A percentile compares a stretch with the other conserved stretches of the same genome.
These are phyloP conservation scores for Cochlearia excelsa DNA, from an alignment of 345 rosid species.

Conservation along the genomic window DNA sequence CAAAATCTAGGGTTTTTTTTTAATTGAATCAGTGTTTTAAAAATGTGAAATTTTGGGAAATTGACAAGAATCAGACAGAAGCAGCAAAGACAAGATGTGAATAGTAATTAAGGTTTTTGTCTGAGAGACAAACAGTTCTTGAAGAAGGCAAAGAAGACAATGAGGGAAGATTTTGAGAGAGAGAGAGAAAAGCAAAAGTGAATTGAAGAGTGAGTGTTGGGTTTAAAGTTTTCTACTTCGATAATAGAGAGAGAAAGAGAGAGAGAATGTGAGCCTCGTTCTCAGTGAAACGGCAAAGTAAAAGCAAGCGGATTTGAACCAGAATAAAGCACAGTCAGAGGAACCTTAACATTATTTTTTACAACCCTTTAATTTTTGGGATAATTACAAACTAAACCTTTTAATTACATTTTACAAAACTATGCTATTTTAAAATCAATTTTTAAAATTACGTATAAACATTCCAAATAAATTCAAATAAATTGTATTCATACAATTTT, in stretches of 20 bases:
- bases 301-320: slow-evolving; percentile 55
- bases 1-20: slow-evolving; percentile 28
- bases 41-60: not conserved
- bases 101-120: slow-evolving; percentile 16
- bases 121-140: slow-evolving; percentile 21
- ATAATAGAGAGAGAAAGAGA: slow-evolving; percentile 10
- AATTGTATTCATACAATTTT: too few species aligned
- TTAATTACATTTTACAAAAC: too few species aligned
- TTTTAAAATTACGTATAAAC: too few species aligned
- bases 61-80: slow-evolving; percentile 30
- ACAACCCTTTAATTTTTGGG: too few species aligned
- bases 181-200: slow-evolving; percentile 25
- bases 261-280: slow-evolving; percentile 61
- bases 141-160: slow-evolving; percentile 56
- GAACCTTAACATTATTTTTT: too few species aligned
- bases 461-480: too few species aligned
- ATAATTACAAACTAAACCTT: too few species aligned
- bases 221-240: slow-evolving; percentile 29
- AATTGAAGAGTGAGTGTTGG: slow-evolving; percentile 32
- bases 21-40: slow-evolving; percentile 22
- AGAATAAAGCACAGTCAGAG: slow-evolving; percentile 70
- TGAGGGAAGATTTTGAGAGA: slow-evolving; percentile 51
- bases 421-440: too few species aligned
- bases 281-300: slow-evolving; percentile 69
- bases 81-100: slow-evolving; percentile 12